Evolutionary conservation across 1,139 yeast species (phyloP), one percentile per base, ranked within the genome.

Genomic region (Dujonia santamariae): DNA sequence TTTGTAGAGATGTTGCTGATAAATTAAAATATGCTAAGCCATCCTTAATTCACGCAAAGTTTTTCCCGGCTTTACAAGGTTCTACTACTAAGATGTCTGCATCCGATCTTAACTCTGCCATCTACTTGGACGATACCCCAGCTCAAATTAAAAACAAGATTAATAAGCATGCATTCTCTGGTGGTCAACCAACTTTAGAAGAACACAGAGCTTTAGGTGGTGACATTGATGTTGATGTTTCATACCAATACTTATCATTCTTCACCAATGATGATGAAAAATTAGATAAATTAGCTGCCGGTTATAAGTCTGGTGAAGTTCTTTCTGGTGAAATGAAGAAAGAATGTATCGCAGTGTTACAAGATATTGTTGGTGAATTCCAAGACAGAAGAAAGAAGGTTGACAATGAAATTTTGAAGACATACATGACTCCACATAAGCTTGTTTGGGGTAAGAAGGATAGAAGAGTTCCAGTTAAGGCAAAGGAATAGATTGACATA

Each of bases 51-150:
- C 97, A 92, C 61, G 83, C 98, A 39, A 85, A 86, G 63, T 94
- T 94, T 62, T 92, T 94, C 84, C 99, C 99, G 28, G 97, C 98
- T 32, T 73, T 94, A 50, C 97, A 92, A 69, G 99, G 99, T 33
- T 84, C 97, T 3, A 76, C 88, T 18, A 86, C 97, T 31, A 94
- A 94, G 65, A 94, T 94, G 99, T 84, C 95, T 40, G 97, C 98
- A 6, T 83, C 95, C 17, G 90, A 85, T 57, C 67, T 72, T 37
- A 73, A 74, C 37, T 84, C 86, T 32, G 78, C 90, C 20, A 88
- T 94, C 46, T 92, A 84, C 67, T 83, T 94, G 94, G 90, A 86
- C 41, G 99, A 94, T 60, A 85, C 97, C 2, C 78, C 95, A 34
- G 85, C 85, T 59, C 90, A 85, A 65, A 85, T 94, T 47, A 84